These are phyloP conservation scores for Volvox africanus DNA, from an alignment of 139 green algal species.

Conservation along the genomic window DNA sequence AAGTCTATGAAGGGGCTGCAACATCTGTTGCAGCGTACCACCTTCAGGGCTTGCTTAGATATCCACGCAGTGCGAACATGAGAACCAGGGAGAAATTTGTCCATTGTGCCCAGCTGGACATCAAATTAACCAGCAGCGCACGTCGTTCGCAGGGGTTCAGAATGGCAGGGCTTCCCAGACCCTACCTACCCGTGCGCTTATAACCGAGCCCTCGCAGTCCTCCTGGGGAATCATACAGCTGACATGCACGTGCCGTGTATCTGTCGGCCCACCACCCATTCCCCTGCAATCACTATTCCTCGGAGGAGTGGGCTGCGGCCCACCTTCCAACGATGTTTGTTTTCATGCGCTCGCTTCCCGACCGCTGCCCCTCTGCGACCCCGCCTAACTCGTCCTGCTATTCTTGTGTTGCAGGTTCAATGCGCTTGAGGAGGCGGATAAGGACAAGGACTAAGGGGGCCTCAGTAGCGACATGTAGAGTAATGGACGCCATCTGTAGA, in stretches of 20 bases:
- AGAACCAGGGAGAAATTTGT: not conserved
- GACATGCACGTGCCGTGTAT: not conserved
- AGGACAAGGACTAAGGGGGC: not conserved
- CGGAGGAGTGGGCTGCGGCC: not conserved
- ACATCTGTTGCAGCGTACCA: not conserved
- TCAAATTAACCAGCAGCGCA: too few species aligned
- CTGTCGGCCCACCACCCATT: not conserved
- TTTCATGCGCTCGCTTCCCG: not conserved
- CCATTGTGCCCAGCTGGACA: too few species aligned
- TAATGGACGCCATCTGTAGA: too few species aligned
- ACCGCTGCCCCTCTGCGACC: not conserved
- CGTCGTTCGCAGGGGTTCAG: too few species aligned
- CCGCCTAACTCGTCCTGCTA: not conserved
- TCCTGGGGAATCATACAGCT: not conserved
- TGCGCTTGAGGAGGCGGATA: slow-evolving; percentile 36
- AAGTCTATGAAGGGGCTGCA: not conserved
- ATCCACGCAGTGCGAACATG: not conserved
- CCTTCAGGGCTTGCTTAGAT: not conserved
- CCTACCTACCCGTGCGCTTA: too few species aligned
- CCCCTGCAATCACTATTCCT: too few species aligned
- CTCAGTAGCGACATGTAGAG: not conserved
- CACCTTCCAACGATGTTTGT: not conserved
- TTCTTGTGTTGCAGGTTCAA: slow-evolving; percentile 22
- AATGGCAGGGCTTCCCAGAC: too few species aligned
- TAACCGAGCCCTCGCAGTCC: too few species aligned